A percentile compares a stretch with the other conserved stretches of the same genome.
phyloP scores from a whole-genome alignment of 2,329 filamentous ascomycete genomes.

The Paecilomyces formosus region DNA sequence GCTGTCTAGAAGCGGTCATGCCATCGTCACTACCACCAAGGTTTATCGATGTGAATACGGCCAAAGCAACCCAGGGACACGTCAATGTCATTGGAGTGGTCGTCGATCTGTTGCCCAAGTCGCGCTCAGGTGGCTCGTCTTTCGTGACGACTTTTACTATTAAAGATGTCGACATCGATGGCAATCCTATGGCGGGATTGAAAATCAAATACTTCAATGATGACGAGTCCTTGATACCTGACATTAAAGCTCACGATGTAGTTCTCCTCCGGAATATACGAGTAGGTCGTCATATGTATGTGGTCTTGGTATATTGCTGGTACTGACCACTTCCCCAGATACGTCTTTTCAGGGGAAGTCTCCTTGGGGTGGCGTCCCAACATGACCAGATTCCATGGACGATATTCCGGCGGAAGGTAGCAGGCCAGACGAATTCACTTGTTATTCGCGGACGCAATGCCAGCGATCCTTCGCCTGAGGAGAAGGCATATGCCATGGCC shows the following conservation, averaged over 20 bases:
- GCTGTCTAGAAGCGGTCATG: constrained; percentile 4
- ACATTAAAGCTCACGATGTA: constrained; percentile 51
- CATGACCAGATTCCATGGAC: constrained; percentile 22
- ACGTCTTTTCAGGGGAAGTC: constrained; percentile 15
- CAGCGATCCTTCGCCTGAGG: constrained; percentile 17
- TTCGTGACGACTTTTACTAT: constrained; percentile 55
- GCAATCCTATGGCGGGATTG: constrained; percentile 32
- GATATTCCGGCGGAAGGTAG: constrained; percentile 22
- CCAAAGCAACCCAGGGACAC: constrained; percentile 22
- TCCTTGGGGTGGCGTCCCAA: constrained; percentile 20
- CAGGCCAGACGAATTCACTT: constrained; percentile 11
- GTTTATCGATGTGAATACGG: constrained; percentile 43
- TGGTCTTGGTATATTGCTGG: not conserved
- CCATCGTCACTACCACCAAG: constrained; percentile 28
- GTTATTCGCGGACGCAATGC: constrained; percentile 20
- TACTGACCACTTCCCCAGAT: constrained; percentile 2
- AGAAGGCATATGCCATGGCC: constrained; percentile 20
- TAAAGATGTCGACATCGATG: constrained; percentile 48
- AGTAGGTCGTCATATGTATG: constrained; percentile 31
- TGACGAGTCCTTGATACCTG: constrained; percentile 35
- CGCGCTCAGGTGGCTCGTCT: constrained; percentile 47
- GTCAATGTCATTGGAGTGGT: constrained; percentile 65
- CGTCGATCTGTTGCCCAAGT: constrained; percentile 54
- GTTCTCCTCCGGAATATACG: constrained; percentile 54
- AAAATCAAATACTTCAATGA: constrained; percentile 56